phyloP scores from a whole-genome alignment of 2,329 filamentous ascomycete genomes.

The Paraconiothyrium sp. region DNA sequence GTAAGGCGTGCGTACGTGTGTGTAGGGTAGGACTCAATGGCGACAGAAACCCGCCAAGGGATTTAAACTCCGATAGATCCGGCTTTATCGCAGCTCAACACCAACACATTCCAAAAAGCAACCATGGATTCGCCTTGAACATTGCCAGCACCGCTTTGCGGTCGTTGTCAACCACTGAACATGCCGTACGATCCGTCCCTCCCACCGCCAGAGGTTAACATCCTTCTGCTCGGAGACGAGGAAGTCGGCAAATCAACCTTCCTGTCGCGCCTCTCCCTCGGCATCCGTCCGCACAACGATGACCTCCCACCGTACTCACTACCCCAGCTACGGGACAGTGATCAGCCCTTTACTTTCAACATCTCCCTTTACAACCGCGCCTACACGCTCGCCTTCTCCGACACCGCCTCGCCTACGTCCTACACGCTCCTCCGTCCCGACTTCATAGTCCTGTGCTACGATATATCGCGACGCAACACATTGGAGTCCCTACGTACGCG shows the following conservation, averaged over 20 bases:
- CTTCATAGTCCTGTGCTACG: conserved; percentile 67
- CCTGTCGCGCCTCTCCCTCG: conserved; percentile 60
- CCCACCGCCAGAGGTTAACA: conserved; percentile 53
- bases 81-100: conserved; percentile 1
- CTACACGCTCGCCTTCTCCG: conserved; percentile 65
- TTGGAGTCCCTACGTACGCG: conserved; percentile 57
- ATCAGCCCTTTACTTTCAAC: conserved; percentile 69
- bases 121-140: conserved; percentile 27
- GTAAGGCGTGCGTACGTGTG: too few species aligned
- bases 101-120: conserved; percentile 26
- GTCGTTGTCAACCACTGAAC: neutral
- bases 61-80: conserved; percentile 5
- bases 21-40: too few species aligned
- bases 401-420: conserved; percentile 65
- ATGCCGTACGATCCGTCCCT: conserved; percentile 24
- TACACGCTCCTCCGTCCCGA: conserved; percentile 64
- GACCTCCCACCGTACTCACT: conserved; percentile 48
- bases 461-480: conserved; percentile 63
- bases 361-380: conserved; percentile 65
- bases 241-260: conserved; percentile 71
- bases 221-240: conserved; percentile 67
- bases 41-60: neutral
- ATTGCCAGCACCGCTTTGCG: conserved; percentile 2
- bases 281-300: conserved; percentile 37
- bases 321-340: conserved; percentile 60